phyloP scores from a whole-genome alignment of 2,329 filamentous ascomycete genomes.

The Parascedosporium putredinis region DNA sequence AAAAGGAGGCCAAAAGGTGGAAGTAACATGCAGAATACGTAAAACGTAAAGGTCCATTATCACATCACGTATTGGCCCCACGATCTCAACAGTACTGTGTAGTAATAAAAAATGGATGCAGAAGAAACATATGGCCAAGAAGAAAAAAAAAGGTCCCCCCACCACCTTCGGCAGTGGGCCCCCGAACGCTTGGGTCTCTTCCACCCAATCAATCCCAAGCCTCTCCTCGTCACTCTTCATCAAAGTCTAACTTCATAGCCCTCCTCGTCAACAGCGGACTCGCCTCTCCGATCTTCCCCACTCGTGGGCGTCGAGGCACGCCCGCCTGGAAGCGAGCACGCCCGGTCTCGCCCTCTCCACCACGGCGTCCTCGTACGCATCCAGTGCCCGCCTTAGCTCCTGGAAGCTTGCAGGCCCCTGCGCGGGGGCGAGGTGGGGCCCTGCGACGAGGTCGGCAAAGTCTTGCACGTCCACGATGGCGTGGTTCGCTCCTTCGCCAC shows the following conservation, averaged over 20 bases:
- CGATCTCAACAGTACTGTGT: no score
- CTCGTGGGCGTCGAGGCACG: slow-evolving; percentile 44
- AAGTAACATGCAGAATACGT: no score
- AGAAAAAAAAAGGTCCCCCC: no score
- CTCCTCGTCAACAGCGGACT: slow-evolving; percentile 30
- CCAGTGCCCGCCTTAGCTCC: slow-evolving; percentile 19
- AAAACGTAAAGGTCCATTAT: no score
- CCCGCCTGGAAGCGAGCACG: slow-evolving; percentile 38
- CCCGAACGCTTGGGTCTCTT: no score
- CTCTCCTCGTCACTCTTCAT: slow-evolving; percentile 13
- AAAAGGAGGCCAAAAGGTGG: no score
- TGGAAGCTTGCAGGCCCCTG: neutral
- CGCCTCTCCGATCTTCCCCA: slow-evolving; percentile 28
- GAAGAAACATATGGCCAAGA: no score
- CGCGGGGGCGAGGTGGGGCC: slow-evolving; percentile 11
- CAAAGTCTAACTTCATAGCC: slow-evolving; percentile 21
- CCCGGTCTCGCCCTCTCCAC: slow-evolving; percentile 31
- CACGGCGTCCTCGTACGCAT: slow-evolving; percentile 34
- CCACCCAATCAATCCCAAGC: no score
- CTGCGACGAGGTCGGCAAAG: slow-evolving; percentile 25
- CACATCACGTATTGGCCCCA: no score
- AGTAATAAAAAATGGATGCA: no score
- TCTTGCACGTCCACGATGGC: slow-evolving; percentile 40
- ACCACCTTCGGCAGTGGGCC: no score
- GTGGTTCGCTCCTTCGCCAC: slow-evolving; percentile 48